Evolutionary conservation across 2,329 filamentous ascomycete species (phyloP), one percentile per base, ranked within the genome.

Genomic region (Calonectria fujianensis): DNA sequence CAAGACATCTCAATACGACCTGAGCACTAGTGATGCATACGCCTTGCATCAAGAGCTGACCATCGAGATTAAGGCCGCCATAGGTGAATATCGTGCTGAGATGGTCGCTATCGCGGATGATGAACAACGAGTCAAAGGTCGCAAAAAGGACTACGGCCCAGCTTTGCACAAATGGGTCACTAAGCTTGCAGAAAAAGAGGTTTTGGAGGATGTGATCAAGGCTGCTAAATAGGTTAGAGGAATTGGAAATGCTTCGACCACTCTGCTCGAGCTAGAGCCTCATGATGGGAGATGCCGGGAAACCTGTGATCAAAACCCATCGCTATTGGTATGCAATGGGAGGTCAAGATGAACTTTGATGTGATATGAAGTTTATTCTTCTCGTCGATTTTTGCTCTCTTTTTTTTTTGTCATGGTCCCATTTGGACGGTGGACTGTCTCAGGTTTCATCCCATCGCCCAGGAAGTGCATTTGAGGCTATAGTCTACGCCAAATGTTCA

Each of bases 151-250:
- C 80, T 94, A 94, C 80, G 92, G 91, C 0, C 91, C 92, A 0
- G 91, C 92, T 0, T 88, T 96, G 29, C 91, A 94, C 78, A 87
- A 85, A 48, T 96, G 94, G 92, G 84, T 96, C 57, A 89, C 90
- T 76, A 91, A 90, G 75, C 88, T 97, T 72, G 93, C 93, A 1
- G 91, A 92, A 74, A 93, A 93, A 79, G 92, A 91, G 1, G 85
- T 91, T 2, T 83, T 97, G 71, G 85, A 87, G 77, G 84, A 88
- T 45, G 63, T 85, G 6, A 83, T 86, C 14, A 80, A 80, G 18
- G 74, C 76, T 32, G 78, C 79, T 9, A 77, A 68, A 48, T 79
- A 70, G 68, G 35, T 8, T 13, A 24, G 27, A 20, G 32, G 13
- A 45, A 32, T 63, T 27, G 32, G 32, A 35, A 18, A 27, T 41